Evolutionary conservation across 441 rosid species (phyloP).

Genomic region (Erodium texanum): DNA sequence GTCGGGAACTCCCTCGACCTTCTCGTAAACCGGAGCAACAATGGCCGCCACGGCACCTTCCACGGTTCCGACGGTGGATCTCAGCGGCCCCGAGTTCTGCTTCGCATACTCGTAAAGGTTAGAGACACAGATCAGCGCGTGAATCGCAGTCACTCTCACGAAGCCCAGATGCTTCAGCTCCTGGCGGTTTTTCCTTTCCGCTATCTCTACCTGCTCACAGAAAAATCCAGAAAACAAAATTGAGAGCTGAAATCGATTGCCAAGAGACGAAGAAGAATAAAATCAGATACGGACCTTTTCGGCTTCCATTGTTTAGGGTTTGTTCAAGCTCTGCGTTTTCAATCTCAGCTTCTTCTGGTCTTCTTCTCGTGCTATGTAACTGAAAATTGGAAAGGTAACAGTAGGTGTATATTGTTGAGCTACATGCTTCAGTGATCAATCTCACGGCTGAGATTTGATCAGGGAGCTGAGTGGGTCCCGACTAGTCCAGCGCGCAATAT

Average conservation of each 20-base stretch:
- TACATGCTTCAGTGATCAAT: background rate
- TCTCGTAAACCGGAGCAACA: slow-evolving; percentile 54
- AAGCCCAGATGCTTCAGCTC: slow-evolving; percentile 61
- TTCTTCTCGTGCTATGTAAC: background rate
- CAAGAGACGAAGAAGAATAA: background rate
- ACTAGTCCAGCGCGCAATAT: background rate
- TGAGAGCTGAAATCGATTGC: background rate
- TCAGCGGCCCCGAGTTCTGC: slow-evolving; percentile 65
- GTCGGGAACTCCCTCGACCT: slow-evolving; percentile 49
- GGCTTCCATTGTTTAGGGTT: background rate
- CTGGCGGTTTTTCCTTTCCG: slow-evolving; percentile 25
- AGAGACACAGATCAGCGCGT: slow-evolving; percentile 36
- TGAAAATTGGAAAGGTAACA: background rate
- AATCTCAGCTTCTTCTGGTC: background rate
- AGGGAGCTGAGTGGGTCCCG: background rate
- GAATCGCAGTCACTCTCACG: slow-evolving; percentile 51
- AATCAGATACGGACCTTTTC: background rate
- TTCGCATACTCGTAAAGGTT: slow-evolving; percentile 62
- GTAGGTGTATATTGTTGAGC: background rate
- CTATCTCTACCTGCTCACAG: slow-evolving; percentile 24
- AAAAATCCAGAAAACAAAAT: background rate
- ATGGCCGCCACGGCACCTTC: slow-evolving; percentile 59
- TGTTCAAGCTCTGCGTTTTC: background rate
- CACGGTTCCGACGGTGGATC: slow-evolving; percentile 52
- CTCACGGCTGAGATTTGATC: background rate